Evolutionary conservation across 805 yeast genomes (phyloP).

Genomic region (Lachancea sp.): DNA sequence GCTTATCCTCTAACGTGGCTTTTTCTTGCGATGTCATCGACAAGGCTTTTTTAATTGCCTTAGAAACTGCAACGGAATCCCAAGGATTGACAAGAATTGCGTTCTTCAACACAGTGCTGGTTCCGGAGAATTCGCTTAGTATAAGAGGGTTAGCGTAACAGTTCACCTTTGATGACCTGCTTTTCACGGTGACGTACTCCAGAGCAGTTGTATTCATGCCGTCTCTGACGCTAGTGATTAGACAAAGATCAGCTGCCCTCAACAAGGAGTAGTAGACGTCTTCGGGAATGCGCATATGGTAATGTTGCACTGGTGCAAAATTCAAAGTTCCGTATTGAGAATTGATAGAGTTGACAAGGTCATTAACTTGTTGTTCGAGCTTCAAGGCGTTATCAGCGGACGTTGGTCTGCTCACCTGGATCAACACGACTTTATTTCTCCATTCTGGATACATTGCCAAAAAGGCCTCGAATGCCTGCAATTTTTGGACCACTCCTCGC

Average conservation of each 20-base stretch:
- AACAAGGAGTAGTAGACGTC: constrained; percentile 86
- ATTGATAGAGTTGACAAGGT: constrained; percentile 75
- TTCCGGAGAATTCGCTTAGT: constrained; percentile 89
- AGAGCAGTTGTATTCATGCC: constrained; percentile 95
- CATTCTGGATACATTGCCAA: constrained; percentile 89
- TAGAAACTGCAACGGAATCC: constrained; percentile 93
- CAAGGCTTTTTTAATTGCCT: constrained; percentile 66
- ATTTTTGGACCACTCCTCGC: constrained; percentile 88
- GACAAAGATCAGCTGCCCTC: constrained; percentile 82
- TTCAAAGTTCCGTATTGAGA: constrained; percentile 77
- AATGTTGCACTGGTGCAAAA: constrained; percentile 85
- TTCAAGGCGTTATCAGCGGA: constrained; percentile 42
- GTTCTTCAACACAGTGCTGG: constrained; percentile 61
- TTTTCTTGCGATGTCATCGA: constrained; percentile 45
- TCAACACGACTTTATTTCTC: constrained; percentile 77
- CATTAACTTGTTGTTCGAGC: constrained; percentile 75
- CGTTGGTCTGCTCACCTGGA: constrained; percentile 82
- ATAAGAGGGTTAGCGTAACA: constrained; percentile 61
- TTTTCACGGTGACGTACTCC: constrained; percentile 86
- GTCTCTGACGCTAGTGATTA: constrained; percentile 87
- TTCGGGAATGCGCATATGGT: constrained; percentile 79
- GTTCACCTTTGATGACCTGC: constrained; percentile 33
- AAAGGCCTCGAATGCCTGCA: constrained; percentile 85
- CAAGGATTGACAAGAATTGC: constrained; percentile 91
- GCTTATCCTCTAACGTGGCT: constrained; percentile 40